phyloP scores from a whole-genome alignment of 2,329 filamentous ascomycete species.

The Albifimbria verrucaria region DNA sequence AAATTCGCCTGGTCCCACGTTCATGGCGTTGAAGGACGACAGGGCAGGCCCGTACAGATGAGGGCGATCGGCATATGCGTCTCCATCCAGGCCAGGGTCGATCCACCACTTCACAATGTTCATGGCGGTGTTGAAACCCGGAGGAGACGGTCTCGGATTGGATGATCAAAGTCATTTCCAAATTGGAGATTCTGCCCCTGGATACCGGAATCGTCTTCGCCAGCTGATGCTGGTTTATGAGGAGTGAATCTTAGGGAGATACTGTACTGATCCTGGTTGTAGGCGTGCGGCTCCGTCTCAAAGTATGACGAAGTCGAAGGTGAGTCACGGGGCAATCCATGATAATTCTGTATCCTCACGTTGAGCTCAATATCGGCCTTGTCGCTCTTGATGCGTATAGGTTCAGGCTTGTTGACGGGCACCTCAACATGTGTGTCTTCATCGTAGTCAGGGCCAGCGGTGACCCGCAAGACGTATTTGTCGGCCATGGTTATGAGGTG shows the following conservation, averaged over 20 bases:
- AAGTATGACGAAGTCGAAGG: conserved; percentile 77
- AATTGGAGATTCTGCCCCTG: conserved; percentile 75
- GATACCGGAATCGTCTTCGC: conserved; percentile 41
- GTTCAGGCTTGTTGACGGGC: conserved; percentile 67
- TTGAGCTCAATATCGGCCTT: conserved; percentile 66
- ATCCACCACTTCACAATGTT: conserved; percentile 86
- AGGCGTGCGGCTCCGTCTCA: conserved; percentile 60
- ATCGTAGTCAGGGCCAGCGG: conserved; percentile 76
- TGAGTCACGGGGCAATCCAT: conserved; percentile 68
- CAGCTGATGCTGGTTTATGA: conserved; percentile 38
- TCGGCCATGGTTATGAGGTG: conserved; percentile 50
- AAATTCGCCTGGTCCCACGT: conserved; percentile 55
- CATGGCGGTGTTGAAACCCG: conserved; percentile 81
- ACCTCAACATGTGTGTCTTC: conserved; percentile 67
- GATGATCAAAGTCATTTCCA: conserved; percentile 92
- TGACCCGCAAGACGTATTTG: conserved; percentile 78
- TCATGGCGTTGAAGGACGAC: conserved; percentile 73
- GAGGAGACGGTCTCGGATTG: conserved; percentile 84
- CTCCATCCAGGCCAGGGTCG: conserved; percentile 86
- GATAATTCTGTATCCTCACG: conserved; percentile 67
- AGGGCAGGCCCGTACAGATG: conserved; percentile 82
- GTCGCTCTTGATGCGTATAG: conserved; percentile 60
- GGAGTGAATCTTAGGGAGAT: conserved; percentile 77
- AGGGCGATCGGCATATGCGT: conserved; percentile 82
- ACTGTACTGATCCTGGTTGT: conserved; percentile 74